These are phyloP conservation scores for Clonostachys rhizophaga DNA, from an alignment of 2,329 filamentous ascomycete species.

Conservation along the genomic window DNA sequence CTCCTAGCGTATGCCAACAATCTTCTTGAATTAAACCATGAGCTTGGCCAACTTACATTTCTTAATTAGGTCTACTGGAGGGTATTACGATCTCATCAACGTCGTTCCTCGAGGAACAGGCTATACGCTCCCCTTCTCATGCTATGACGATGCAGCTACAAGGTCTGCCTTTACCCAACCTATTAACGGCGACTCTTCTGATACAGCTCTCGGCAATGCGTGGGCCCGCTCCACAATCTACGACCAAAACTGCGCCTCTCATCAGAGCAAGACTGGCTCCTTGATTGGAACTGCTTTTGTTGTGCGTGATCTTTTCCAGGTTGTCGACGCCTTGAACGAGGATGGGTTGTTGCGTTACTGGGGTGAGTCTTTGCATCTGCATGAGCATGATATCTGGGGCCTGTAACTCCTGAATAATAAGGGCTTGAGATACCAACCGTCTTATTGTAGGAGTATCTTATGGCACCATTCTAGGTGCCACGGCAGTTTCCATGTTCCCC, in stretches of 20 bases:
- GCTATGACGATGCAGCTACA: slow-evolving; percentile 6
- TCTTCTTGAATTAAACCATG: background rate
- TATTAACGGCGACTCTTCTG: slow-evolving; percentile 8
- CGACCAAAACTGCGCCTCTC: slow-evolving; percentile 10
- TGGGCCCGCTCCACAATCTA: slow-evolving; percentile 13
- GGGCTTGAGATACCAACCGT: background rate
- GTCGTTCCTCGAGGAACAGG: slow-evolving; percentile 18
- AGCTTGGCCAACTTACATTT: background rate
- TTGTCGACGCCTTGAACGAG: slow-evolving; percentile 34
- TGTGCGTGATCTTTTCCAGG: slow-evolving; percentile 35
- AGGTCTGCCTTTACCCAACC: background rate
- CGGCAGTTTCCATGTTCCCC: slow-evolving; percentile 33
- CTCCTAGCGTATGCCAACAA: background rate
- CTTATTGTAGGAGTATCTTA: slow-evolving; percentile 30
- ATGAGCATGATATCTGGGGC: background rate
- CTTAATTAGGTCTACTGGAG: slow-evolving; percentile 12
- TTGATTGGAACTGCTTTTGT: slow-evolving; percentile 36
- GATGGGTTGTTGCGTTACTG: slow-evolving; percentile 28
- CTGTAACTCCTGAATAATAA: background rate
- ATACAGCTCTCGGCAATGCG: slow-evolving; percentile 8
- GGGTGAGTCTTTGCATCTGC: slow-evolving; percentile 12
- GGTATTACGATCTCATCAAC: slow-evolving; percentile 14
- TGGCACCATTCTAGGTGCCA: slow-evolving; percentile 30
- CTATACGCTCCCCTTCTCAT: slow-evolving; percentile 15
- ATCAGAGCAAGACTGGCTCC: slow-evolving; percentile 18